These are phyloP conservation scores for Aspergillus homomorphus DNA, from an alignment of 495 filamentous ascomycete species.

Conservation along the genomic window DNA sequence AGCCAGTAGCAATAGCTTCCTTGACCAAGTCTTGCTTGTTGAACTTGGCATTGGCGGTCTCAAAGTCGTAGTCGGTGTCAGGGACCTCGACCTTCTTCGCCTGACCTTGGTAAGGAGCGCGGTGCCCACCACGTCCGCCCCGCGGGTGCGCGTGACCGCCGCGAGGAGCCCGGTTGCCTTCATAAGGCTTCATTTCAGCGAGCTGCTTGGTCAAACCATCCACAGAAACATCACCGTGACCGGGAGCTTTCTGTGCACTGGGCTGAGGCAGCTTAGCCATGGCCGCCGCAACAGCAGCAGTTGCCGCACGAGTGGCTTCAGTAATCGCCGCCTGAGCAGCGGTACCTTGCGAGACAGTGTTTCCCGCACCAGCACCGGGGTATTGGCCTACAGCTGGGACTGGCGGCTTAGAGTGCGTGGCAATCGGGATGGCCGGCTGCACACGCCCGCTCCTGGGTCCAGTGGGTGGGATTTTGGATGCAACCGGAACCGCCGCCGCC, in stretches of 20 bases:
- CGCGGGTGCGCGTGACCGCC: conserved; percentile 47
- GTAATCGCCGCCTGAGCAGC: conserved; percentile 42
- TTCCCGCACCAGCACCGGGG: conserved; percentile 28
- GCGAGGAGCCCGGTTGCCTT: conserved; percentile 46
- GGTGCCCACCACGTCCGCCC: conserved; percentile 55
- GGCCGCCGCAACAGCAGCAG: conserved; percentile 80
- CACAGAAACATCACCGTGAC: conserved; percentile 49
- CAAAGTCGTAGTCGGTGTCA: conserved; percentile 88
- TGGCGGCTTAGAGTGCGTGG: conserved; percentile 39
- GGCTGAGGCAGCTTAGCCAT: conserved; percentile 75
- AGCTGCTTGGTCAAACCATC: conserved; percentile 83
- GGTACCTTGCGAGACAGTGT: conserved; percentile 32
- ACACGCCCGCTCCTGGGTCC: conserved; percentile 70
- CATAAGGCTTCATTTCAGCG: conserved; percentile 77
- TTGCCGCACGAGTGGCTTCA: conserved; percentile 79
- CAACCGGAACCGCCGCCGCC: conserved; percentile 35
- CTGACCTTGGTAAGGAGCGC: conserved; percentile 49
- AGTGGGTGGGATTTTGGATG: conserved; percentile 47
- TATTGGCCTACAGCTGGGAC: conserved; percentile 40
- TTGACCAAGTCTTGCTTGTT: conserved; percentile 95
- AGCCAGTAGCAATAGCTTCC: conserved; percentile 78
- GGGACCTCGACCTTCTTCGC: conserved; percentile 80
- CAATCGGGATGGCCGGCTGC: conserved; percentile 62
- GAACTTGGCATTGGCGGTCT: conserved; percentile 90
- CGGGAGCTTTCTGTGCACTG: conserved; percentile 42